phyloP scores from a whole-genome alignment of 208 protist genomes.

The Lotmaria passim region DNA sequence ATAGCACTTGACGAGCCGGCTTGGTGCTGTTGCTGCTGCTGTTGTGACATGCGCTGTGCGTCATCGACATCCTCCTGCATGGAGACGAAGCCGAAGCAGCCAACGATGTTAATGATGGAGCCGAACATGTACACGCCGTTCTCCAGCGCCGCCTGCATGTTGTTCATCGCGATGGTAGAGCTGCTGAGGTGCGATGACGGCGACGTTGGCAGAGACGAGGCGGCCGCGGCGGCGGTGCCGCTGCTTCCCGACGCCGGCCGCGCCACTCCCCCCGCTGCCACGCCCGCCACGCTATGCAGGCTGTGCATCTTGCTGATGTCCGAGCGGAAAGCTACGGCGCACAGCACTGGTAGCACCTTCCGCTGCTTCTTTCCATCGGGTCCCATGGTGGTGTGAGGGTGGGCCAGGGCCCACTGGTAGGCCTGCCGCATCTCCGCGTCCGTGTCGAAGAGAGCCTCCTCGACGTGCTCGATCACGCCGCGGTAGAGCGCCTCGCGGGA shows the following conservation, averaged over 20 bases:
- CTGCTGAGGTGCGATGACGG: constrained; percentile 12
- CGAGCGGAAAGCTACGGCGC: constrained; percentile 79
- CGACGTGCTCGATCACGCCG: constrained; percentile 75
- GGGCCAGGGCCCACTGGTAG: constrained; percentile 38
- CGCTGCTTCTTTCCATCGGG: constrained; percentile 42
- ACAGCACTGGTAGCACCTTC: constrained; percentile 80
- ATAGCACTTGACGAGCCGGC: constrained; percentile 11
- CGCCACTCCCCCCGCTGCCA: neutral
- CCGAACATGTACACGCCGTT: constrained; percentile 65
- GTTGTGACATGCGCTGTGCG: constrained; percentile 30
- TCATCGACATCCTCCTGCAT: constrained; percentile 73
- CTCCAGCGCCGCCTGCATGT: constrained; percentile 47
- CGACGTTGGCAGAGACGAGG: constrained; percentile 6
- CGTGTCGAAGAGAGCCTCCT: constrained; percentile 85
- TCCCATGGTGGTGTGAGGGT: constrained; percentile 43
- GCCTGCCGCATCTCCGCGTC: constrained; percentile 83
- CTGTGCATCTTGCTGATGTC: constrained; percentile 43
- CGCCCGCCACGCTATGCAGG: neutral
- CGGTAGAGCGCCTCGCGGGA: constrained; percentile 79
- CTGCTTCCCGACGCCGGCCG: constrained; percentile 1
- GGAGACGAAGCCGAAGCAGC: constrained; percentile 84
- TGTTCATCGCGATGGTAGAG: constrained; percentile 16
- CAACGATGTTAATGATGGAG: constrained; percentile 82
- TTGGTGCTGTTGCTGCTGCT: constrained; percentile 24
- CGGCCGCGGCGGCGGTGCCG: neutral